Conservation (phyloP, 75 land plant species). For the Isoetes taiwanensis region DNA sequence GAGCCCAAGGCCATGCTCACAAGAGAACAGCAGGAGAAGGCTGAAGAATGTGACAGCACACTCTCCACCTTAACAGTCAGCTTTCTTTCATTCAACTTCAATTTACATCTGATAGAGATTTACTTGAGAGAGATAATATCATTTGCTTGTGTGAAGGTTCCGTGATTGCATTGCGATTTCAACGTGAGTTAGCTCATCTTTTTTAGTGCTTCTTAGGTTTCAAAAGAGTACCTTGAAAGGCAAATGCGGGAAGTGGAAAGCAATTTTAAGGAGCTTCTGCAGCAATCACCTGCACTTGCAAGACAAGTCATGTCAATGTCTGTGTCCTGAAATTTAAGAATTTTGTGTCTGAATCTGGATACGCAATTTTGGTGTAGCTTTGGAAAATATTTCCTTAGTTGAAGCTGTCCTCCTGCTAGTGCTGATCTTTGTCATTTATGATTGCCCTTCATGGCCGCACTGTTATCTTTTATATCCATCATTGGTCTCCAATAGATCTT, state of each 20-base stretch:
- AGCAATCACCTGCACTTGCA: constrained; percentile 84
- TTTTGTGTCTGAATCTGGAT: too few species aligned
- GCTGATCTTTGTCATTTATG: too few species aligned
- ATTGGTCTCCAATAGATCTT: too few species aligned
- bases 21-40: constrained; percentile 69
- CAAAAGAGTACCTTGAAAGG: constrained; percentile 89
- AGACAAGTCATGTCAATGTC: constrained; percentile 91
- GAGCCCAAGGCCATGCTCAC: constrained; percentile 60
- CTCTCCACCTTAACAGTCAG: constrained; percentile 59
- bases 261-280: constrained; percentile 71
- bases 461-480: too few species aligned
- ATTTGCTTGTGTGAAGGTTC: not conserved
- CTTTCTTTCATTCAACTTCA: not conserved
- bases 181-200: not conserved
- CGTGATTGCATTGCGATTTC: not conserved
- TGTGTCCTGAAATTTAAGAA: constrained; percentile 33
- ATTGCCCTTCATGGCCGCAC: too few species aligned
- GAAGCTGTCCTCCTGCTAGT: too few species aligned
- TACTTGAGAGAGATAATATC: too few species aligned
- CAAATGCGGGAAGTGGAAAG: constrained; percentile 82
- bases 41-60: constrained; percentile 68
- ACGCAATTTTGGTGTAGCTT: too few species aligned
- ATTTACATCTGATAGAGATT: not conserved
- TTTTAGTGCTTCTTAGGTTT: constrained; percentile 6
- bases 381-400: too few species aligned